Conservation (phyloP, 441 rosid species). For the Gossypium armourianum region DNA sequence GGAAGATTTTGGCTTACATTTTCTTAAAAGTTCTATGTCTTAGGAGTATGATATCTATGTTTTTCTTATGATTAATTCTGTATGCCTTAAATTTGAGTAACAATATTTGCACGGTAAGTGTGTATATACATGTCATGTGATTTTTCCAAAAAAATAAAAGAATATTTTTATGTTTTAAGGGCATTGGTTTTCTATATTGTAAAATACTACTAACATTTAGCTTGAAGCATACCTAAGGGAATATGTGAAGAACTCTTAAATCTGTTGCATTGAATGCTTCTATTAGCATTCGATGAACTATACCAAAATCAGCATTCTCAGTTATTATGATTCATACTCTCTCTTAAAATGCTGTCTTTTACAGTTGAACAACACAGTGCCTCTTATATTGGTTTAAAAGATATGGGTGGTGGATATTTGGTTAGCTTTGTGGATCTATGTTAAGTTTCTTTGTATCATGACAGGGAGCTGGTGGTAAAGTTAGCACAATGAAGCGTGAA, state of each 20-base stretch:
- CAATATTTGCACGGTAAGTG: background rate
- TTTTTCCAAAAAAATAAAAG: background rate
- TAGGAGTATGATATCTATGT: background rate
- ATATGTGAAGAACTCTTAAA: background rate
- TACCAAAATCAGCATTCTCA: background rate
- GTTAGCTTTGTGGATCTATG: slow-evolving; percentile 8
- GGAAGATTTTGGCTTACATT: slow-evolving; percentile 3
- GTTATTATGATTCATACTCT: background rate
- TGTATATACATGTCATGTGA: background rate
- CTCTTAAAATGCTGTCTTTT: background rate
- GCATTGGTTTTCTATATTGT: background rate
- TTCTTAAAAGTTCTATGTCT: background rate
- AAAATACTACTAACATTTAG: background rate
- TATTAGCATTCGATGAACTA: background rate
- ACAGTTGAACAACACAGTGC: background rate
- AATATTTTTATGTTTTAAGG: background rate
- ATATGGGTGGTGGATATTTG: background rate
- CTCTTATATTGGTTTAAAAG: background rate
- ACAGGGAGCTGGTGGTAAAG: slow-evolving; percentile 37
- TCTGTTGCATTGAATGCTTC: background rate
- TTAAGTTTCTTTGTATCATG: slow-evolving; percentile 12
- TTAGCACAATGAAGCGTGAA: slow-evolving; percentile 35
- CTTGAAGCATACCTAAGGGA: background rate
- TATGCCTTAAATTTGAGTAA: slow-evolving; percentile 4
- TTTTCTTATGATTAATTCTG: background rate